phyloP scores from a whole-genome alignment of 2,329 filamentous ascomycete species.

The Aciculosporium take region DNA sequence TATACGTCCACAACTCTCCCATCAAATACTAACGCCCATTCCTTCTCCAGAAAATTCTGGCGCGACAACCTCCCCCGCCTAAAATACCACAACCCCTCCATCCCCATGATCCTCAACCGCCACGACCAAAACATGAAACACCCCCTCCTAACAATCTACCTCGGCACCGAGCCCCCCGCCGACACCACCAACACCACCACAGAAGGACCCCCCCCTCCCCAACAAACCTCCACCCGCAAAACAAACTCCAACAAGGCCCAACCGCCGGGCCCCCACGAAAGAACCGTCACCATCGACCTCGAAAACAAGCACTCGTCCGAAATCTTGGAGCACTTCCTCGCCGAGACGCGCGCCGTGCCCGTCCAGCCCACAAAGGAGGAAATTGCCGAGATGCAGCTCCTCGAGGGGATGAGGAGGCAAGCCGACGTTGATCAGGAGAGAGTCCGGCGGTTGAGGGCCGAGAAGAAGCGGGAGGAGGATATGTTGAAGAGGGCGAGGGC shows the following conservation, averaged over 20 bases:
- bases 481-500: constrained; percentile 27
- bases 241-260: constrained; percentile 34
- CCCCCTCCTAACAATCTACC: constrained; percentile 52
- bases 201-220: constrained; percentile 19
- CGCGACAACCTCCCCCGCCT: constrained; percentile 65
- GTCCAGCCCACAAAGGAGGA: constrained; percentile 48
- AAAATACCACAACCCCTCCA: constrained; percentile 83
- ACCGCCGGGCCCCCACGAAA: constrained; percentile 33
- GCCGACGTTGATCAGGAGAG: constrained; percentile 40
- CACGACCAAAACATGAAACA: constrained; percentile 39
- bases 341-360: constrained; percentile 43
- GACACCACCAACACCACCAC: constrained; percentile 2
- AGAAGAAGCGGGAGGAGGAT: constrained; percentile 47
- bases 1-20: constrained; percentile 8
- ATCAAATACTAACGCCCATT: not conserved
- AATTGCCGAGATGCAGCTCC: constrained; percentile 37
- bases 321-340: constrained; percentile 50
- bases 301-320: constrained; percentile 43
- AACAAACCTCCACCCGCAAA: constrained; percentile 33
- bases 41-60: constrained; percentile 75
- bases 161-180: constrained; percentile 25
- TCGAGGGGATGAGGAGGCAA: constrained; percentile 39
- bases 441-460: constrained; percentile 36
- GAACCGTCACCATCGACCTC: constrained; percentile 45
- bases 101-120: constrained; percentile 72